These are phyloP conservation scores for Arthonia radiata DNA, from an alignment of 495 filamentous ascomycete genomes.

Conservation along the genomic window DNA sequence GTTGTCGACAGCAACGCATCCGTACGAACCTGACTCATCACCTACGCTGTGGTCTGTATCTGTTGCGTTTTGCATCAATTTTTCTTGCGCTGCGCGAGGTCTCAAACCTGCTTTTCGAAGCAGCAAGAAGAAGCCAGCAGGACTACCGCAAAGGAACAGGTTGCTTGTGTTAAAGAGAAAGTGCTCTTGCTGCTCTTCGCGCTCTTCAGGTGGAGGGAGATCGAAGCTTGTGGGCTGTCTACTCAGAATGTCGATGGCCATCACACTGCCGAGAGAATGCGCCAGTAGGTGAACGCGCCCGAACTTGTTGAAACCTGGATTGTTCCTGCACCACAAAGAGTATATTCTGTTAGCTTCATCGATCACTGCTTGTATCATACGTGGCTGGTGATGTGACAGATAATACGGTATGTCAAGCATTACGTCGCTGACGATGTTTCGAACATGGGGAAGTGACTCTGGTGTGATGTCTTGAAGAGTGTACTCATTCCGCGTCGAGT, in stretches of 20 bases:
- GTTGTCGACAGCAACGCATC: constrained; percentile 84
- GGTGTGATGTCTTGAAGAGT: constrained; percentile 76
- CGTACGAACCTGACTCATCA: constrained; percentile 53
- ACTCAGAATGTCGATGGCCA: constrained; percentile 77
- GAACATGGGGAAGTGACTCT: constrained; percentile 65
- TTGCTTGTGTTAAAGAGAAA: constrained; percentile 83
- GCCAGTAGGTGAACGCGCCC: constrained; percentile 82
- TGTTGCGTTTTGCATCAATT: constrained; percentile 46
- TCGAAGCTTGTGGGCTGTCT: constrained; percentile 56
- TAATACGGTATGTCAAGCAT: constrained; percentile 97
- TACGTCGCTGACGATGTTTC: constrained; percentile 79
- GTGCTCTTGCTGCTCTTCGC: constrained; percentile 22
- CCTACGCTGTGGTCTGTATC: constrained; percentile 37
- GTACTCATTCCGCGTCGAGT: constrained; percentile 36
- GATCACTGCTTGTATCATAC: constrained; percentile 80
- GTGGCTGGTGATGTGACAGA: constrained; percentile 79
- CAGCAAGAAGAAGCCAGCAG: constrained; percentile 76
- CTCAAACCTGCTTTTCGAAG: constrained; percentile 62
- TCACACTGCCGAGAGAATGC: constrained; percentile 79
- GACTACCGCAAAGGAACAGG: constrained; percentile 79
- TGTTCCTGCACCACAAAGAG: constrained; percentile 77
- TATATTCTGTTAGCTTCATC: constrained; percentile 84
- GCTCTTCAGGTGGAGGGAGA: constrained; percentile 29
- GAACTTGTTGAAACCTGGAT: constrained; percentile 53
- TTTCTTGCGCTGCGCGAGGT: constrained; percentile 50